Conservation (phyloP, 768 basidiomycete species). For the Cubamyces lactineus region DNA sequence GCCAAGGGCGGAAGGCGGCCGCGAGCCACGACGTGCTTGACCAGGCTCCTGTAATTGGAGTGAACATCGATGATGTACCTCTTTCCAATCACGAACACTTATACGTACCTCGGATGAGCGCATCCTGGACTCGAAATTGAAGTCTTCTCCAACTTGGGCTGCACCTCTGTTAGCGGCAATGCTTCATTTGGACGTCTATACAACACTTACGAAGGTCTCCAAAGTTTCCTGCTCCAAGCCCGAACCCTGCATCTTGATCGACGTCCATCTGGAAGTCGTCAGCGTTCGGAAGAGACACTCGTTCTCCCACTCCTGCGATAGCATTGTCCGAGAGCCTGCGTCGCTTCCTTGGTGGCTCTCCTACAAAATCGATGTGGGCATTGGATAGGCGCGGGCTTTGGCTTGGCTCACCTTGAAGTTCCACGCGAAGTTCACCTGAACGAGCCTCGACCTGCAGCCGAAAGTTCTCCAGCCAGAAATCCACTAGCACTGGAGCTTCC, state of each 20-base stretch:
- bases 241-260: slow-evolving; percentile 33
- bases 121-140: slow-evolving; percentile 33
- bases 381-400: no score
- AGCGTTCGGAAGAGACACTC: not conserved
- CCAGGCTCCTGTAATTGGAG: slow-evolving; percentile 63
- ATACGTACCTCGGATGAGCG: slow-evolving; percentile 63
- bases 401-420: slow-evolving; percentile 37
- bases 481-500: slow-evolving; percentile 61
- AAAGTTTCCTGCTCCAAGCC: slow-evolving; percentile 17
- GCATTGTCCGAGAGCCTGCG: slow-evolving; percentile 40
- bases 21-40: slow-evolving; percentile 76
- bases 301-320: slow-evolving; percentile 2
- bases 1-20: slow-evolving; percentile 53
- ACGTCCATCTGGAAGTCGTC: slow-evolving; percentile 18
- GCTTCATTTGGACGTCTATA: not conserved
- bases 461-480: slow-evolving; percentile 78
- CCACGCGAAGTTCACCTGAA: slow-evolving; percentile 47
- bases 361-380: slow-evolving; percentile 28
- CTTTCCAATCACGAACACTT: not conserved
- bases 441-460: slow-evolving; percentile 70
- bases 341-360: slow-evolving; percentile 52
- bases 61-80: not conserved
- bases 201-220: slow-evolving; percentile 20
- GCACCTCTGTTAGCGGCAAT: not conserved
- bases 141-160: slow-evolving; percentile 11